Evolutionary conservation across 106 monocot genomes (phyloP), one percentile per base, ranked within the genome.

Genomic region (Phalaenopsis equestris): DNA sequence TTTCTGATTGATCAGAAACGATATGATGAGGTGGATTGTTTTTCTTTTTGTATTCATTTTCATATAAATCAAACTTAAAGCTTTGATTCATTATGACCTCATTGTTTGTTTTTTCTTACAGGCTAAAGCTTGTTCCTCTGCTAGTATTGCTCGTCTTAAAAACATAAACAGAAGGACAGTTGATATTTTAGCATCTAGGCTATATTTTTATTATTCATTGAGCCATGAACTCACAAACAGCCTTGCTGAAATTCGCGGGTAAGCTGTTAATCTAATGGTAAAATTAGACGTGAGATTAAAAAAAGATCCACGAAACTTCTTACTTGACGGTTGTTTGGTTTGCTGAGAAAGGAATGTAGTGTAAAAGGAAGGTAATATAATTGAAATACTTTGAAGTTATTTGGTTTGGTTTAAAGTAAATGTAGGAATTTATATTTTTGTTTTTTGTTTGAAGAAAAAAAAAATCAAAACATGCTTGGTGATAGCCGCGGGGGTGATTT

Each of bases 231-330:
- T 93, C 55, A 95, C 99, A 39, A 84, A 91, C 81, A 99, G 84
- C 48, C 93, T 99, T 83, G 86, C 91, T 87, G 99, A 99, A 85
- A 99, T 99, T 79, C 93, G 99, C 81, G 93, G 99, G 99, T 99
- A 72, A 87, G 93, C 89, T 83, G 6, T 6, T 43, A 65, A 74
- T 72, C 38, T 55, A 45, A 80, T 6, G 17, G 23, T 41, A 3
- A 81, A 41, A 36, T 70, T 52, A 52, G 52, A 45, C 3, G 43
- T 4, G 43, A 45, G 43, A 45, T 4, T 4, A 45, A 1, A 52
- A 52, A 48, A 48, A 48, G 11, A 48, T 48, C 48, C 7, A 11
- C 6, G 9, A 48, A 6, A 48, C 45, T 5, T 48, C 11, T 48
- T 48, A 48, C 10, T 48, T 7, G 30, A 0, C 30, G 30, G 30